Evolutionary conservation across 2,329 filamentous ascomycete genomes (phyloP).

Genomic region (Fusarium sp.): DNA sequence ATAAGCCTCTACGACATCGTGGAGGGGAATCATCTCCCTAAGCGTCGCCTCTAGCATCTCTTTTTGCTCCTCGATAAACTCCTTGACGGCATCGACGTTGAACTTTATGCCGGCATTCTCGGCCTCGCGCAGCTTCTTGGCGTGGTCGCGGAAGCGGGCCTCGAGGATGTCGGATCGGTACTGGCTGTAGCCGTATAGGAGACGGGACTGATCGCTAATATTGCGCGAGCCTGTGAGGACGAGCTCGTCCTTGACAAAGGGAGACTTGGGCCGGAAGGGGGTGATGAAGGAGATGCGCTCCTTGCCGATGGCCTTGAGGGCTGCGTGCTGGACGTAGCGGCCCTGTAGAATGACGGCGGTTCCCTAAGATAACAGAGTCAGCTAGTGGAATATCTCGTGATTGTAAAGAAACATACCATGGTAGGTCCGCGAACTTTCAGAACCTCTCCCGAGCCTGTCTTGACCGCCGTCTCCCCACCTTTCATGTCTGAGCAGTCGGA

Average conservation of each 20-base stretch:
- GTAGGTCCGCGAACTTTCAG: slow-evolving; percentile 73
- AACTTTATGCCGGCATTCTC: slow-evolving; percentile 32
- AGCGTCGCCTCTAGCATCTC: slow-evolving; percentile 45
- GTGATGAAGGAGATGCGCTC: slow-evolving; percentile 79
- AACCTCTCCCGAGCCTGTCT: slow-evolving; percentile 67
- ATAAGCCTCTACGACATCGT: slow-evolving; percentile 22
- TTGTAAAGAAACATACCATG: slow-evolving; percentile 62
- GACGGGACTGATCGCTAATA: slow-evolving; percentile 59
- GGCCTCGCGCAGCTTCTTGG: slow-evolving; percentile 27
- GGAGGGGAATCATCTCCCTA: slow-evolving; percentile 31
- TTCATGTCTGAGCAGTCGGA: slow-evolving; percentile 75
- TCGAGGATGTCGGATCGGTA: slow-evolving; percentile 60
- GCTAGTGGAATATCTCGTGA: background rate
- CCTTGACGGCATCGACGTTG: slow-evolving; percentile 26
- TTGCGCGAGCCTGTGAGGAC: slow-evolving; percentile 72
- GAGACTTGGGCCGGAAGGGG: slow-evolving; percentile 72
- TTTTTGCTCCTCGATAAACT: slow-evolving; percentile 45
- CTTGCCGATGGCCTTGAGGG: slow-evolving; percentile 70
- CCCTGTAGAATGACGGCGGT: slow-evolving; percentile 78
- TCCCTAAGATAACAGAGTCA: slow-evolving; percentile 58
- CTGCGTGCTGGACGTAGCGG: slow-evolving; percentile 77
- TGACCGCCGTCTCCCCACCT: slow-evolving; percentile 76
- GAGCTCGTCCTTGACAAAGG: slow-evolving; percentile 71
- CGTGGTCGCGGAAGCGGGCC: slow-evolving; percentile 60
- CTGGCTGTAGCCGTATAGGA: slow-evolving; percentile 26